Evolutionary conservation across 202 grass and related monocot genomes (phyloP).

Genomic region (Miscanthus sacchariflorus): DNA sequence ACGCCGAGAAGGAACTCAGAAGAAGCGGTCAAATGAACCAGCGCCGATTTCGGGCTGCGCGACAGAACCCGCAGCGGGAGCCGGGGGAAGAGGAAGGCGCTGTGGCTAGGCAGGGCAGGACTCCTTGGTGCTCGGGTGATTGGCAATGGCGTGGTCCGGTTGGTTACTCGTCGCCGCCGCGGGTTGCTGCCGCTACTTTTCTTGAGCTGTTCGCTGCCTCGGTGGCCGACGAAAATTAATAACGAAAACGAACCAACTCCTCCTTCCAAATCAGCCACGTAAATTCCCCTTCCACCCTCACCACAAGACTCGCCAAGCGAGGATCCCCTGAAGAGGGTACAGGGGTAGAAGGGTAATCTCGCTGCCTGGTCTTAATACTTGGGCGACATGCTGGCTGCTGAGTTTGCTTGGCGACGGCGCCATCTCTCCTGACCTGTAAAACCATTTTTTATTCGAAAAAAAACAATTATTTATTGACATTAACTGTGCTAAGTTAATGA

Average conservation of each 20-base stretch:
- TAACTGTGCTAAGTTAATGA: constrained; percentile 14
- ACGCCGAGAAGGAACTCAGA: constrained; percentile 13
- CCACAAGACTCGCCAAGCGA: background rate
- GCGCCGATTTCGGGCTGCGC: background rate
- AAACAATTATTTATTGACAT: background rate
- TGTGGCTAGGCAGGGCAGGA: constrained; percentile 23
- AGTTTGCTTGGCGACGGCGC: constrained; percentile 59
- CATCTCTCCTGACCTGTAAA: constrained; percentile 55
- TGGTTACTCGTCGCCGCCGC: constrained; percentile 45
- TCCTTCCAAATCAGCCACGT: background rate
- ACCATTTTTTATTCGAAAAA: background rate
- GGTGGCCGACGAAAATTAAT: constrained; percentile 46
- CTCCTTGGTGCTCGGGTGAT: constrained; percentile 29
- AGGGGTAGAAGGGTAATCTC: background rate
- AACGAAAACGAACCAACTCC: constrained; percentile 29
- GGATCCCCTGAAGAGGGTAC: accelerated
- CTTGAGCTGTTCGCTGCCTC: constrained; percentile 55
- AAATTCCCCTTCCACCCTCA: constrained; percentile 8
- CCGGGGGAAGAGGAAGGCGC: background rate
- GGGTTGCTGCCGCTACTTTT: constrained; percentile 40
- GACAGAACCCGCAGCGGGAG: constrained; percentile 22
- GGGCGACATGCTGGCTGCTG: constrained; percentile 62
- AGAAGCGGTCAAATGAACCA: background rate
- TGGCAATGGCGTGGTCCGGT: constrained; percentile 45
- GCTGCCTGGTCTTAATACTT: background rate